Base-by-base conservation (phyloP, 495 filamentous ascomycete genomes). In the Echria macrotheca region DNA sequence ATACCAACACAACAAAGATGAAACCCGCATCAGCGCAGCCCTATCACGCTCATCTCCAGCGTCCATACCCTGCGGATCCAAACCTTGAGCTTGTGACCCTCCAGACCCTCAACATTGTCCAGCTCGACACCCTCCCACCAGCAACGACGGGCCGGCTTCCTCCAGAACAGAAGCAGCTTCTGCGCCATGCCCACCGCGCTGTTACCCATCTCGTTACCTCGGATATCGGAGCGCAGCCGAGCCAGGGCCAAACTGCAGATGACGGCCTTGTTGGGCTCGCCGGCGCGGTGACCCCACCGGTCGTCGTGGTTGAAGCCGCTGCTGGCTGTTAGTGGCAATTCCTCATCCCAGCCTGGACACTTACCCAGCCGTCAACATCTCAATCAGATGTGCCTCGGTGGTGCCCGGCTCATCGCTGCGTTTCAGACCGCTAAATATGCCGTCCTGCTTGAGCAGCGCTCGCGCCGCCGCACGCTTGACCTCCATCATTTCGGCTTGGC, bases 51-150 rank as follows among this genome's bases (percentile, higher is more conserved):
- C 93, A 99, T 99, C 79, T 99, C 93, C 48, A 99, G 74, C 50
- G 93, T 99, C 93, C 93, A 99, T 50, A 99, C 93, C 58, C 93
- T 75, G 50, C 93, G 77, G 58, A 97, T 96, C 93, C 93, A 99
- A 51, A 97, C 89, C 68, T 97, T 99, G 59, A 99, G 72, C 57
- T 83, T 86, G 51, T 59, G 49, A 22, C 93, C 94, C 28, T 95
- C 83, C 12, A 96, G 80, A 9, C 93, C 93, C 40, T 96, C 94
- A 11, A 99, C 87, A 46, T 84, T 69, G 14, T 89, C 79, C 17
- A 99, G 73, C 60, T 96, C 91, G n/a, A 96, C 84, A 7, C 93
- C 94, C 64, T 97, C 93, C 93, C 93, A 99, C 93, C 93, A 99
- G 72, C 93, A 99, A 63, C 93, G 76, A 38, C 93, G 77, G 19